Evolutionary conservation across 129 eudicot species (phyloP), one percentile per base, ranked within the genome.

Genomic region (Artemisia argyi): DNA sequence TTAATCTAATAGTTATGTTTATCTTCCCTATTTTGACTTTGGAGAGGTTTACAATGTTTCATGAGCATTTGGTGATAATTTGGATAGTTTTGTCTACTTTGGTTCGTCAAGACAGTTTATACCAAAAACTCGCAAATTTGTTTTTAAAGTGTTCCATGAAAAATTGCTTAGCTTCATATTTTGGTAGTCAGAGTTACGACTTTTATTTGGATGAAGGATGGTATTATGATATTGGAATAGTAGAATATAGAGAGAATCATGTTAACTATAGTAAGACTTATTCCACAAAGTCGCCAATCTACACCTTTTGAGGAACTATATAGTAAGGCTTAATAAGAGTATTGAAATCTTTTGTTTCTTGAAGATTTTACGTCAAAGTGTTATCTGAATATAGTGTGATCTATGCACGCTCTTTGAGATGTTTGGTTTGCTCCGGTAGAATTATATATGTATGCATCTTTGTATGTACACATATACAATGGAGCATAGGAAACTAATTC

Each of bases 51-150:
- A 24, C 32, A 35, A 53, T 69, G 73, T 53, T 68, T 68, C 17
- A 30, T 69, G 62, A 69, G 32, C 28, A 30, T 53, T 17, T 51
- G 62, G 50, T 69, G 51, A 69, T 67, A 66, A 19, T 11, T 12
- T 66, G 32, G 24, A 16, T 68, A 30, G 2, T 56, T 16, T 16
- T 60, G 14, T 17, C 16, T 53, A 69, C 51, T 53, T 69, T 69
- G 63, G 64, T 69, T 69, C 55, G 63, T 32, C 11, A 50, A 53
- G 28, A 60, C n/a, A 5, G 24, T 24, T 30, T 69, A 7, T 69
- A 5, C 48, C 24, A 44, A 20, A 3, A 52, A 68, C 15, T 68
- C 52, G 7, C 28, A 26, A 13, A 3, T 60, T 24, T 1, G 1
- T 24, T 13, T 19, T 60, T 20, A 6, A 13, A 8, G 18, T 14